Percentiles rank a stretch among this genome's conserved stretches.
Evolutionary conservation across 352 stramenopile genomes (phyloP).

Genomic region (Phytophthora fragariaefolia): DNA sequence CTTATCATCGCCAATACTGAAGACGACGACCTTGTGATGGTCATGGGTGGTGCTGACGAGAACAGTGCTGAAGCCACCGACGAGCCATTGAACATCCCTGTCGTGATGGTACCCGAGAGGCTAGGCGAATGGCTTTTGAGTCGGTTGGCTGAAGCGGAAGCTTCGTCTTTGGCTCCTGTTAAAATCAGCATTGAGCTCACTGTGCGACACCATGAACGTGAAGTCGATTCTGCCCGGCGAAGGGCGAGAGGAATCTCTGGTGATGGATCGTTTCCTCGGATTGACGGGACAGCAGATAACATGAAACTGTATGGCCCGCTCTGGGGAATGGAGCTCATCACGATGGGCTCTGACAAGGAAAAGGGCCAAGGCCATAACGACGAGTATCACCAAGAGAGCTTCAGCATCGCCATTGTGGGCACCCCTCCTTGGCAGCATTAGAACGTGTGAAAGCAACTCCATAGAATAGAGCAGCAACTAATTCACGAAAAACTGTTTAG

Average conservation of each 20-base stretch:
- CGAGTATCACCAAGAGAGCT: conserved; percentile 39
- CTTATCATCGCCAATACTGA: conserved; percentile 74
- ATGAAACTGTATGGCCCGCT: conserved; percentile 58
- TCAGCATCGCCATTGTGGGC: conserved; percentile 59
- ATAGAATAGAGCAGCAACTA: conserved; percentile 38
- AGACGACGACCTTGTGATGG: conserved; percentile 75
- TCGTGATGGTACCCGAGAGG: conserved; percentile 70
- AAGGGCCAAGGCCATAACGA: conserved; percentile 16
- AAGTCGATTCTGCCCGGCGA: conserved; percentile 18
- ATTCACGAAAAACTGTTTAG: conserved; percentile 43
- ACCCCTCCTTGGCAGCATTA: conserved; percentile 42
- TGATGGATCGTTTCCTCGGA: conserved; percentile 43
- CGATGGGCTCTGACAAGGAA: conserved; percentile 17
- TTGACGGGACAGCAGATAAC: conserved; percentile 50
- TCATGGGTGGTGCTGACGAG: conserved; percentile 67
- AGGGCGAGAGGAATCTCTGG: conserved; percentile 12
- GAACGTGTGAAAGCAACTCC: conserved; percentile 22
- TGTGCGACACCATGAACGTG: conserved; percentile 38
- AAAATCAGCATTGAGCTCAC: conserved; percentile 49
- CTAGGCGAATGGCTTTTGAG: conserved; percentile 65
- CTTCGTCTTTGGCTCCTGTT: conserved; percentile 30
- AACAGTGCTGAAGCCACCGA: conserved; percentile 22
- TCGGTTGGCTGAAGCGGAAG: conserved; percentile 24
- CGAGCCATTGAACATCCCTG: conserved; percentile 42
- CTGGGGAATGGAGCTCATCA: conserved; percentile 63